Conservation (phyloP, 169 alveolate species). For the Eimeria brunetti region DNA sequence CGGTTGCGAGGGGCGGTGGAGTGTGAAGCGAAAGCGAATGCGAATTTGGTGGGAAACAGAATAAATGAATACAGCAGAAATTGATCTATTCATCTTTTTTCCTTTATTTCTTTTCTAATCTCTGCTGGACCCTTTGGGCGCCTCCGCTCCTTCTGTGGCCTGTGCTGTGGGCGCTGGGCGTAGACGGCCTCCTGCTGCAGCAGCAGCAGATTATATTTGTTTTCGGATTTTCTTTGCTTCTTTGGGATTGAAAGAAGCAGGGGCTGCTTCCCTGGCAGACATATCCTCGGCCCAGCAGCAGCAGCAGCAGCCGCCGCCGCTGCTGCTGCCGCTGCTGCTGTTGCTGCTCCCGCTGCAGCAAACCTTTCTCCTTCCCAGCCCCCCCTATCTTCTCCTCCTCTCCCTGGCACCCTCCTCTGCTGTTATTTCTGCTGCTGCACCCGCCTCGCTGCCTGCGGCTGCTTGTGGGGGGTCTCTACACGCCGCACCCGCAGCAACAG, state of each 20-base stretch:
- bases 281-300: conserved; percentile 8
- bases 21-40: not conserved
- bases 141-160: conserved; percentile 31
- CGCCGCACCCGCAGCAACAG: not conserved
- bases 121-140: not conserved
- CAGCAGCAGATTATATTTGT: conserved; percentile 2
- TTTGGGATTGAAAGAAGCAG: not conserved
- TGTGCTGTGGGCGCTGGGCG: conserved; percentile 19
- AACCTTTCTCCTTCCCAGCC: not conserved
- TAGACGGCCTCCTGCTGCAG: conserved; percentile 24
- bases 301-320: conserved; percentile 48
- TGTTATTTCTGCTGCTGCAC: conserved; percentile 23
- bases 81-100: not conserved
- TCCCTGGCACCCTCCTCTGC: conserved; percentile 3
- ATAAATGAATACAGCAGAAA: not conserved
- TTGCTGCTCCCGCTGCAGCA: not conserved
- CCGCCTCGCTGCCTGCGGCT: not conserved
- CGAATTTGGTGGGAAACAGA: conserved; percentile 17
- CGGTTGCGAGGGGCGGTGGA: conserved; percentile 48
- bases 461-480: conserved; percentile 9
- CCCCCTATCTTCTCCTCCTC: conserved; percentile 3
- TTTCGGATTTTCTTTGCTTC: not conserved
- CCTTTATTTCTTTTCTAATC: not conserved
- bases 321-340: not conserved
- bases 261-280: conserved; percentile 42